Conservation (phyloP, 78 protist genomes). For the Dictyostelium capitatum region DNA sequence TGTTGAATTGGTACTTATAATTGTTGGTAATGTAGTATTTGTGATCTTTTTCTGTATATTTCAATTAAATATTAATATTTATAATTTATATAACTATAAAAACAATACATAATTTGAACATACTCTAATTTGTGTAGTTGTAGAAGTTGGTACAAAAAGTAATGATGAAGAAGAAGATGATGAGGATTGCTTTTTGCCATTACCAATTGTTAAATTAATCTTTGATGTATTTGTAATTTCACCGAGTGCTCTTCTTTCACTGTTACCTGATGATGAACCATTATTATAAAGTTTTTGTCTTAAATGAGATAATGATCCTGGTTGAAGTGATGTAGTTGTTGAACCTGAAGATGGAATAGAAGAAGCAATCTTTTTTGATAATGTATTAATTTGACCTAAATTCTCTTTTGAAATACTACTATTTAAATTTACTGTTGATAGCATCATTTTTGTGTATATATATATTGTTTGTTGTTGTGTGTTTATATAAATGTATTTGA, state of each 20-base stretch:
- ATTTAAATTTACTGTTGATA: not conserved
- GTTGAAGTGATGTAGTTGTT: constrained; percentile 3
- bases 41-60: constrained; percentile 11
- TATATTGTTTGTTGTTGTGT: not conserved
- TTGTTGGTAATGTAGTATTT: not conserved
- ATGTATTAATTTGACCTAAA: not conserved
- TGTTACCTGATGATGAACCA: not conserved
- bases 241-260: constrained; percentile 50
- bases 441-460: not conserved
- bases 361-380: not conserved
- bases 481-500: not conserved
- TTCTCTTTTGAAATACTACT: constrained; percentile 13
- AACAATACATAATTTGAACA: not conserved
- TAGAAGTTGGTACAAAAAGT: constrained; percentile 35
- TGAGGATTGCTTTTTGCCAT: not conserved
- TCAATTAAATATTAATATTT: not conserved
- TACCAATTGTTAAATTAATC: not conserved
- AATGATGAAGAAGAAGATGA: not conserved
- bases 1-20: not conserved
- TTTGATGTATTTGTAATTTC: constrained; percentile 29
- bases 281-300: constrained; percentile 11
- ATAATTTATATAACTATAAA: not conserved
- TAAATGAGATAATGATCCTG: constrained; percentile 1
- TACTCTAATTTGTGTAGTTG: constrained; percentile 40
- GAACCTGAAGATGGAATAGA: not conserved